phyloP scores from a whole-genome alignment of 306 rosid genomes.

The Vigna hirtella region DNA sequence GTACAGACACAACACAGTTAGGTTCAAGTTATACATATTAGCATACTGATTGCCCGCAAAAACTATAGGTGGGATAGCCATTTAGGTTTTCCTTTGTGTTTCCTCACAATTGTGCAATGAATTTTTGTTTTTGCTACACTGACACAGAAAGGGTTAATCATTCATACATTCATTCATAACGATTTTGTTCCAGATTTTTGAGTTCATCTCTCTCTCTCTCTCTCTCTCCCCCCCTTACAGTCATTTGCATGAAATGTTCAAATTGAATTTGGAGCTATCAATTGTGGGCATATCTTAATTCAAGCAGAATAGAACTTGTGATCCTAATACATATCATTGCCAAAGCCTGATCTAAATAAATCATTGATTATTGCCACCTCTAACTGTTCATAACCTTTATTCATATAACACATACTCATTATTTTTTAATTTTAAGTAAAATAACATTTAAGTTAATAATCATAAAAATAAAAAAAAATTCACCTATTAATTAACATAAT shows the following conservation, averaged over 20 bases:
- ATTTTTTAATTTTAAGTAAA: too few relatives aligned
- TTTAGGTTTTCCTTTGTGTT: constrained; percentile 1
- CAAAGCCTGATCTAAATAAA: background rate
- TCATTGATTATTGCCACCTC: too few relatives aligned
- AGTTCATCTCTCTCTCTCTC: background rate
- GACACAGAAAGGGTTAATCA: background rate
- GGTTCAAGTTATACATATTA: background rate
- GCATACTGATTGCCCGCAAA: constrained; percentile 23
- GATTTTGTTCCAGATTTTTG: background rate
- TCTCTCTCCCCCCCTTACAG: background rate
- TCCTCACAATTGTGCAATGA: background rate
- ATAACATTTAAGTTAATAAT: too few relatives aligned
- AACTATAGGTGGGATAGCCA: background rate
- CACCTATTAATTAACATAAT: too few relatives aligned
- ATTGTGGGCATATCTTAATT: background rate
- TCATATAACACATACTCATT: too few relatives aligned
- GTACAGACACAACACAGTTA: constrained; percentile 34
- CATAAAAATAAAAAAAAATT: too few relatives aligned
- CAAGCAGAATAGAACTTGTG: too few relatives aligned
- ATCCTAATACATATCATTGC: background rate
- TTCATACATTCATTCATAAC: background rate
- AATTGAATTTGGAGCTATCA: background rate
- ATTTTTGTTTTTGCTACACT: background rate
- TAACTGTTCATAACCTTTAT: too few relatives aligned
- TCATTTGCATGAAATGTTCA: background rate